phyloP scores from a whole-genome alignment of 2,329 filamentous ascomycete genomes.

The Stromatinia cepivora region DNA sequence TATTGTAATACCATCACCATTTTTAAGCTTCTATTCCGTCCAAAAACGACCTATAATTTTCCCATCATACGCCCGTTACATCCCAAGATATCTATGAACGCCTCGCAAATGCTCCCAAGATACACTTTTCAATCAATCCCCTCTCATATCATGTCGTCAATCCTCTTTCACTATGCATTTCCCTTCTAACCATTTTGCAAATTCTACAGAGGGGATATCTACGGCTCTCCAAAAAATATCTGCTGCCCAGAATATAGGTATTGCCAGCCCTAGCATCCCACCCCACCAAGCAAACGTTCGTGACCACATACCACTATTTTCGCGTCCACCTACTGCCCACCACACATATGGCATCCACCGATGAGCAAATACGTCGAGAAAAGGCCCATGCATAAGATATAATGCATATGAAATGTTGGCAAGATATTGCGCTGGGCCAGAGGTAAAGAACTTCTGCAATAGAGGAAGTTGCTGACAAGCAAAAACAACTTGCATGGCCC shows the following conservation, averaged over 20 bases:
- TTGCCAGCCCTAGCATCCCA: slow-evolving; percentile 45
- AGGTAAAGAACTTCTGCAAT: slow-evolving; percentile 49
- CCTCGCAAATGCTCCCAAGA: slow-evolving; percentile 17
- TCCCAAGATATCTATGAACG: slow-evolving; percentile 4
- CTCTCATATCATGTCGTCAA: background rate
- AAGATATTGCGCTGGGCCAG: slow-evolving; percentile 53
- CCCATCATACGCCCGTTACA: slow-evolving; percentile 6
- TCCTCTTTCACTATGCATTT: slow-evolving; percentile 35
- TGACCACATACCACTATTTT: slow-evolving; percentile 31
- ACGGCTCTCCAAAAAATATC: slow-evolving; percentile 61
- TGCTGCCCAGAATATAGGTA: slow-evolving; percentile 52
- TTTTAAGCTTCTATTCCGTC: background rate
- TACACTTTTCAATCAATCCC: background rate
- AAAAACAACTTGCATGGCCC: slow-evolving; percentile 38
- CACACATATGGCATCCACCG: slow-evolving; percentile 34
- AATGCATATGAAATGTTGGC: slow-evolving; percentile 58
- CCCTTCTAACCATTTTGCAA: slow-evolving; percentile 50
- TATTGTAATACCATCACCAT: background rate
- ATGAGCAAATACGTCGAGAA: slow-evolving; percentile 43
- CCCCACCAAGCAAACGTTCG: slow-evolving; percentile 40
- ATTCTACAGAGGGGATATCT: slow-evolving; percentile 52
- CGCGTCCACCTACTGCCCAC: slow-evolving; percentile 22
- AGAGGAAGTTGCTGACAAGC: slow-evolving; percentile 41
- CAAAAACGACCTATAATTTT: background rate
- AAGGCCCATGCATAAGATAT: slow-evolving; percentile 57